phyloP scores from a whole-genome alignment of 108 stramenopile genomes.

The Nitzschia inconspicua region DNA sequence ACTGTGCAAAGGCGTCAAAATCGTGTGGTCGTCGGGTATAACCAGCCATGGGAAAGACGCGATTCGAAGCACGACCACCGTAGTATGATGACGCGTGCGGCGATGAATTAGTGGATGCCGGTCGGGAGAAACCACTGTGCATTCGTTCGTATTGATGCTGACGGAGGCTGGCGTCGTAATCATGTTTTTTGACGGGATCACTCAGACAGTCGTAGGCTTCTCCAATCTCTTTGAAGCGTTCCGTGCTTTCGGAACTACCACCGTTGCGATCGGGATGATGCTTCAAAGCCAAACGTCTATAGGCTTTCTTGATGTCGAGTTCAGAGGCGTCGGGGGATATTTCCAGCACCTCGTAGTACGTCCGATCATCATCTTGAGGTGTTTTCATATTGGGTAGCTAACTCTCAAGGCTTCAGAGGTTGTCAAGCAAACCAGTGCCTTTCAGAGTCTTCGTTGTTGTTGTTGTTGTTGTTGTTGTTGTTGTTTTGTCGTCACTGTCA shows the following conservation, averaged over 20 bases:
- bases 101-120: too few species aligned
- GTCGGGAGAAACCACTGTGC: too few species aligned
- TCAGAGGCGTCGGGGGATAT: not conserved
- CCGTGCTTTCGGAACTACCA: constrained; percentile 35
- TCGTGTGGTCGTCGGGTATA: too few species aligned
- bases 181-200: constrained; percentile 27
- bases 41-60: too few species aligned
- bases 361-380: too few species aligned
- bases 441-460: too few species aligned
- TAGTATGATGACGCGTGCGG: not conserved
- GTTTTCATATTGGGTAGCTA: too few species aligned
- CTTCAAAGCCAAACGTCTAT: constrained; percentile 49
- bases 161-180: constrained; percentile 54
- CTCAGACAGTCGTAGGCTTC: constrained; percentile 58
- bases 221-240: constrained; percentile 47
- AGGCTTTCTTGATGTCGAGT: constrained; percentile 58
- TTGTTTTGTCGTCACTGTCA: too few species aligned
- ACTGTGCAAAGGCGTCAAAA: constrained; percentile 62
- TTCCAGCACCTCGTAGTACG: constrained; percentile 66
- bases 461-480: too few species aligned
- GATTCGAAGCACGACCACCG: not conserved
- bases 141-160: too few species aligned
- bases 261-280: constrained; percentile 69
- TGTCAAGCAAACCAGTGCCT: too few species aligned
- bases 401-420: too few species aligned